Percentiles rank a stretch among this genome's conserved stretches.
phyloP scores from a whole-genome alignment of 1,284 basidiomycete species.

The Rhizoctonia solani region DNA sequence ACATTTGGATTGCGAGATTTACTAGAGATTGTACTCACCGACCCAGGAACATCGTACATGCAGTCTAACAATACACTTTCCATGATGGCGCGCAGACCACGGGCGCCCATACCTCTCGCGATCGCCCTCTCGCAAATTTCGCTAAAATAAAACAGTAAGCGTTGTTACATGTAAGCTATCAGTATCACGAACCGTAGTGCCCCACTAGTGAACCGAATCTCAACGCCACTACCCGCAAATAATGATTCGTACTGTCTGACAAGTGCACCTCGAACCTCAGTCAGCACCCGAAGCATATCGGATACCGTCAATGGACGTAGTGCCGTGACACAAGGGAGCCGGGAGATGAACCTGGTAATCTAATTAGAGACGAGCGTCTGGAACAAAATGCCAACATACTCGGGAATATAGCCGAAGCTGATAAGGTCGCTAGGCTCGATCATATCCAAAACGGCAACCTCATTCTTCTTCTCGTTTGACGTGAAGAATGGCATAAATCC shows the following conservation, averaged over 20 bases:
- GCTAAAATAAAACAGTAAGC: background rate
- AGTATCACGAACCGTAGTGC: constrained; percentile 57
- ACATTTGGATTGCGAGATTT: constrained; percentile 38
- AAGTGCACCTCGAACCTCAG: constrained; percentile 88
- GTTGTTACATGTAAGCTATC: constrained; percentile 35
- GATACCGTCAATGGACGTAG: constrained; percentile 70
- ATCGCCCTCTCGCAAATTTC: constrained; percentile 79
- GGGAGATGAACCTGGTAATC: constrained; percentile 68
- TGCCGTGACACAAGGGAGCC: constrained; percentile 84
- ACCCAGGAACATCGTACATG: constrained; percentile 79
- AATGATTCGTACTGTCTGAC: constrained; percentile 86
- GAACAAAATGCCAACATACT: constrained; percentile 48
- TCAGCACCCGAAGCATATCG: constrained; percentile 88
- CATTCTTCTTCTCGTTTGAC: constrained; percentile 56
- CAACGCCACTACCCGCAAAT: constrained; percentile 79
- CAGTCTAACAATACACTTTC: constrained; percentile 79
- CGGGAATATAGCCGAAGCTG: constrained; percentile 90
- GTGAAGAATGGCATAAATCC: constrained; percentile 69
- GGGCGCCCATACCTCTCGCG: constrained; percentile 84
- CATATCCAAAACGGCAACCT: constrained; percentile 59
- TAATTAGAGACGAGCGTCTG: background rate
- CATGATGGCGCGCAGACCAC: constrained; percentile 87
- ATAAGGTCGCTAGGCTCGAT: constrained; percentile 79
- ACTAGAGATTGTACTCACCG: constrained; percentile 70
- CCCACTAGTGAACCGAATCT: constrained; percentile 77